Conservation (phyloP, 148 eudicot genomes). For the Euryodendron excelsum region DNA sequence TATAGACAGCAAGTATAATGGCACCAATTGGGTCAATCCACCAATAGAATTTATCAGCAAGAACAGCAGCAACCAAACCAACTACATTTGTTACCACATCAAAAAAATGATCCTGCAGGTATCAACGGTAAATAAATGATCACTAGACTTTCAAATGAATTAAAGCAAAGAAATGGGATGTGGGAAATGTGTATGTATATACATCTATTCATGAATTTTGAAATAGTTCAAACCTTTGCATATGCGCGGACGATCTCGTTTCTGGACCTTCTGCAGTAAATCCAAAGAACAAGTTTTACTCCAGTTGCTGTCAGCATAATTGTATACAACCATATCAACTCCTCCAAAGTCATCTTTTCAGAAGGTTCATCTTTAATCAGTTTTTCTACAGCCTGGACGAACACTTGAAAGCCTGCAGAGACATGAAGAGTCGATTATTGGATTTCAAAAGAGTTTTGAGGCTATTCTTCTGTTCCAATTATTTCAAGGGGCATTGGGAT, state of each 20-base stretch:
- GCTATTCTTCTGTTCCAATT: no score
- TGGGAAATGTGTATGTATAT: no score
- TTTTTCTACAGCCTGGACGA: slow-evolving; percentile 57
- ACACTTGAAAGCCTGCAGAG: slow-evolving; percentile 63
- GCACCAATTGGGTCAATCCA: slow-evolving; percentile 83
- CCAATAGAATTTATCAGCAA: slow-evolving; percentile 67
- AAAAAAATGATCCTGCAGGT: slow-evolving; percentile 68
- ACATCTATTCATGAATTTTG: no score
- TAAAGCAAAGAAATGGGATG: neutral
- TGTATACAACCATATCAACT: slow-evolving; percentile 57
- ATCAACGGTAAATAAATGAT: neutral
- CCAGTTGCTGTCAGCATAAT: slow-evolving; percentile 63
- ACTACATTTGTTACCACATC: slow-evolving; percentile 78
- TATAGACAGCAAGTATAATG: slow-evolving; percentile 56
- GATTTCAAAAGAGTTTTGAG: neutral
- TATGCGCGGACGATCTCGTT: slow-evolving; percentile 72
- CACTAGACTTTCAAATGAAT: neutral
- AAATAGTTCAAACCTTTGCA: slow-evolving; percentile 64
- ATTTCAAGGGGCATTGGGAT: no score
- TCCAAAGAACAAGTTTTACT: slow-evolving; percentile 59
- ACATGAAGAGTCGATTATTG: no score
- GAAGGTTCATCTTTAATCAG: slow-evolving; percentile 45
- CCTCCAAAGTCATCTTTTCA: slow-evolving; percentile 40
- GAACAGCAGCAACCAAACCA: slow-evolving; percentile 68
- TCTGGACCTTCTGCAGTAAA: slow-evolving; percentile 69